Percentiles rank a stretch among this genome's conserved stretches.
Conservation (phyloP, 2,329 filamentous ascomycete species). For the Penicillium verrucosum region DNA sequence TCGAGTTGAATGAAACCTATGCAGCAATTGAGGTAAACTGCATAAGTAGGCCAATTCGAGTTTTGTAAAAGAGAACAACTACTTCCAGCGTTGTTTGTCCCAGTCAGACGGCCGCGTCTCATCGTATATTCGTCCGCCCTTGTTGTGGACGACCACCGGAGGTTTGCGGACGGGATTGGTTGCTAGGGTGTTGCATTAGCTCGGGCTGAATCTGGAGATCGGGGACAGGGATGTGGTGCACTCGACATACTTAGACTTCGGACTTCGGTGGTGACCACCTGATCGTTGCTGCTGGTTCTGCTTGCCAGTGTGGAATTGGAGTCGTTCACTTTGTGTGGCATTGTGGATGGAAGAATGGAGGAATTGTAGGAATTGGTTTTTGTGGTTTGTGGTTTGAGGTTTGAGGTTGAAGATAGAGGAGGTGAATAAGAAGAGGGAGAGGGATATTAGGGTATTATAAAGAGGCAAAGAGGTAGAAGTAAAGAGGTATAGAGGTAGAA, state of each 20-base stretch:
- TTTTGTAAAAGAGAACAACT: constrained; percentile 8
- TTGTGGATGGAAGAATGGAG: constrained; percentile 12
- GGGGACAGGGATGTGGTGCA: constrained; percentile 9
- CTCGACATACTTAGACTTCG: constrained; percentile 34
- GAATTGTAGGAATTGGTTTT: not conserved
- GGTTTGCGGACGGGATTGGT: constrained; percentile 34
- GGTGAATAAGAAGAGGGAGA: not conserved
- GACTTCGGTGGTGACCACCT: constrained; percentile 29
- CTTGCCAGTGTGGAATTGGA: constrained; percentile 37
- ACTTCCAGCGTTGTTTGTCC: constrained; percentile 41
- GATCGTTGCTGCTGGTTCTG: constrained; percentile 30
- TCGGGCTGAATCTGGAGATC: constrained; percentile 24
- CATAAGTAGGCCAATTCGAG: not conserved
- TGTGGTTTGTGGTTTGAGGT: not conserved
- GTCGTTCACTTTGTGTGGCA: constrained; percentile 38
- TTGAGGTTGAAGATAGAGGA: not conserved
- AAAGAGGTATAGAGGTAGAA: not conserved
- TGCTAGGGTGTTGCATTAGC: constrained; percentile 23
- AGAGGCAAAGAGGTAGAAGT: not conserved
- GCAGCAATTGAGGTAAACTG: not conserved
- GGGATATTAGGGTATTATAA: not conserved
- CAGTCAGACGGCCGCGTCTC: constrained; percentile 38
- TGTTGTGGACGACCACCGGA: constrained; percentile 35
- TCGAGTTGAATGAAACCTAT: not conserved
- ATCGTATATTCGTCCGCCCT: constrained; percentile 37